These are phyloP conservation scores for Dimocarpus longan DNA, from an alignment of 345 rosid species.

Conservation along the genomic window DNA sequence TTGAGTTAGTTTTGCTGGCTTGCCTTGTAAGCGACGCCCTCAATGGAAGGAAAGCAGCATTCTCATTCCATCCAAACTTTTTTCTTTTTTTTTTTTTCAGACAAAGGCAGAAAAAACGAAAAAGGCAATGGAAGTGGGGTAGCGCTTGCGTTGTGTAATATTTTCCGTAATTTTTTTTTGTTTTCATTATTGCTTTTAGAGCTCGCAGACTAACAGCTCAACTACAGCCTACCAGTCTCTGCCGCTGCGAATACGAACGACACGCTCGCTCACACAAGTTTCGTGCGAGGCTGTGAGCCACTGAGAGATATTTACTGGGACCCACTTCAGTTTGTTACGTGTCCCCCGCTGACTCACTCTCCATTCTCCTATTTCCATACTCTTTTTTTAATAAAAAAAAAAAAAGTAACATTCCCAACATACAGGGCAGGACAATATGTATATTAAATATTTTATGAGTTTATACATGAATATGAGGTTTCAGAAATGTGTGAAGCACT, in stretches of 20 bases:
- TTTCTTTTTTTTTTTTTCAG: background rate
- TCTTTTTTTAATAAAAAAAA: no score
- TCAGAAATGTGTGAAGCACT: no score
- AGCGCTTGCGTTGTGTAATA: background rate
- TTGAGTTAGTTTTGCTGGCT: slow-evolving; percentile 21
- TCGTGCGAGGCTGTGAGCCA: no score
- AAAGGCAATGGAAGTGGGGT: background rate
- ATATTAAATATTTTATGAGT: no score
- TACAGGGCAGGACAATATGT: no score
- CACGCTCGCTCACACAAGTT: no score
- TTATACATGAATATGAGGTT: no score
- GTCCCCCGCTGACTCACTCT: no score
- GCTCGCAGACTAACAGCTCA: background rate
- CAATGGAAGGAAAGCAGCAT: slow-evolving; percentile 29
- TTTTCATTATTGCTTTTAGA: background rate
- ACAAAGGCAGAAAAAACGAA: background rate
- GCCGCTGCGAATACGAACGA: background rate
- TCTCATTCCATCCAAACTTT: slow-evolving; percentile 14
- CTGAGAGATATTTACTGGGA: no score
- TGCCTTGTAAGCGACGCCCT: slow-evolving; percentile 54
- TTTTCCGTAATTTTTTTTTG: background rate
- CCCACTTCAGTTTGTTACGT: no score
- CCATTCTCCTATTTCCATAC: no score
- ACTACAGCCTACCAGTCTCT: background rate
- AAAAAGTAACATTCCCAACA: no score